Conservation (phyloP, 2,329 filamentous ascomycete genomes). For the Penicillium oxalicum region DNA sequence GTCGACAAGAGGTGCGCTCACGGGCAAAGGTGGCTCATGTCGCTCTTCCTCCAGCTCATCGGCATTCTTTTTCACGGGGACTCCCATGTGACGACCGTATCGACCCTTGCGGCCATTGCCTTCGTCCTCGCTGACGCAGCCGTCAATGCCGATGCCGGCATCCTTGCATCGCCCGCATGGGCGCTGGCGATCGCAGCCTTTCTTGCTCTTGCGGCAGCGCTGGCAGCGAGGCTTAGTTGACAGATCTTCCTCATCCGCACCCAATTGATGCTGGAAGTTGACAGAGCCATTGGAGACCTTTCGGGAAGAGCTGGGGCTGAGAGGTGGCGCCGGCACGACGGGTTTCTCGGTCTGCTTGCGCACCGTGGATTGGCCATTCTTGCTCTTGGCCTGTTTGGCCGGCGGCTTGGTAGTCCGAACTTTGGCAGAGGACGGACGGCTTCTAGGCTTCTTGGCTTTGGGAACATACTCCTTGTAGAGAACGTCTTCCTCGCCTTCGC, state of each 20-base stretch:
- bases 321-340: conserved; percentile 15
- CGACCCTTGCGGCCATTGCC: conserved; percentile 94
- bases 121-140: conserved; percentile 96
- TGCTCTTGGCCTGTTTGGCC: conserved; percentile 30
- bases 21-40: conserved; percentile 45
- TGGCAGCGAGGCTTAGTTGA: conserved; percentile 96
- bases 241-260: conserved; percentile 75
- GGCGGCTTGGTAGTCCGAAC: conserved; percentile 25
- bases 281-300: conserved; percentile 52
- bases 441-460: conserved; percentile 50
- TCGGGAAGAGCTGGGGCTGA: conserved; percentile 47
- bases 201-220: conserved; percentile 98
- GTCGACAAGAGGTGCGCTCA: conserved; percentile 26
- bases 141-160: conserved; percentile 85
- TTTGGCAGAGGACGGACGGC: conserved; percentile 36
- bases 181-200: conserved; percentile 93
- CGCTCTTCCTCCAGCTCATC: conserved; percentile 42
- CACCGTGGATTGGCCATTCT: conserved; percentile 29
- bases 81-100: conserved; percentile 68
- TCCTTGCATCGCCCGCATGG: conserved; percentile 94
- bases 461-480: conserved; percentile 35
- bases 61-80: conserved; percentile 56
- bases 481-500: conserved; percentile 45
- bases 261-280: conserved; percentile 57
- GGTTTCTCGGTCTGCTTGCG: conserved; percentile 37